Evolutionary conservation across 345 rosid genomes (phyloP), one percentile per base, ranked within the genome.

Genomic region (Streptanthus diversifolius): DNA sequence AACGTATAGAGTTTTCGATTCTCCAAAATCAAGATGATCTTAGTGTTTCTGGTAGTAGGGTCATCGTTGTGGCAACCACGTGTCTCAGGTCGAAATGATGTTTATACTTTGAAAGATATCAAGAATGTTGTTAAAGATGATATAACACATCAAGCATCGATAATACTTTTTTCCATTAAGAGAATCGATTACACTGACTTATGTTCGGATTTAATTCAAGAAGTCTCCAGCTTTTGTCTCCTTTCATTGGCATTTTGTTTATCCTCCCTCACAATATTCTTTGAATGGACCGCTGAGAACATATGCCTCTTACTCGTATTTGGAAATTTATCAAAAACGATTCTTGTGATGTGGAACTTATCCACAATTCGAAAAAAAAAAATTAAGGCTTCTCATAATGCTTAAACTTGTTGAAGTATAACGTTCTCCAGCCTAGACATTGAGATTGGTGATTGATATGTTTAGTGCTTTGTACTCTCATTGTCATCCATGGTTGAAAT

Each of bases 1-100:
- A 95, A 68, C 96, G 92, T 71, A 91, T 83, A 25, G 86, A 90
- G 65, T 79, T 84, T 64, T 83, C 91, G 58, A 7, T 86, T 88
- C 83, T 85, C 81, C 72, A 83, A 70, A 71, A 88, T 88, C 58
- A 84, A 88, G 9, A 83, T 83, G 72, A 84, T 88, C 73, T 82
- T 83, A 74, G 68, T 73, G 59, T 77, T 85, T 21, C 83, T 63
- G 15, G 40, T 55, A 27, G 76, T 15, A 15, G 82, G 70, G 58
- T 73, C 83, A 85, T 82, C 67, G 61, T 83, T 22, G 72, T 72
- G 56, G 82, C 30, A 22, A 55, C 80, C 0, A 86, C 79, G 32
- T 75, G 86, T 53, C 90, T 77, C 73, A 89, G 82, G 73, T 75
- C 81, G 81, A 84, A 82, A 36, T 95, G 85, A 95, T 93, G 85